phyloP scores from a whole-genome alignment of 495 filamentous ascomycete genomes.

The Chaetomium fimeti region DNA sequence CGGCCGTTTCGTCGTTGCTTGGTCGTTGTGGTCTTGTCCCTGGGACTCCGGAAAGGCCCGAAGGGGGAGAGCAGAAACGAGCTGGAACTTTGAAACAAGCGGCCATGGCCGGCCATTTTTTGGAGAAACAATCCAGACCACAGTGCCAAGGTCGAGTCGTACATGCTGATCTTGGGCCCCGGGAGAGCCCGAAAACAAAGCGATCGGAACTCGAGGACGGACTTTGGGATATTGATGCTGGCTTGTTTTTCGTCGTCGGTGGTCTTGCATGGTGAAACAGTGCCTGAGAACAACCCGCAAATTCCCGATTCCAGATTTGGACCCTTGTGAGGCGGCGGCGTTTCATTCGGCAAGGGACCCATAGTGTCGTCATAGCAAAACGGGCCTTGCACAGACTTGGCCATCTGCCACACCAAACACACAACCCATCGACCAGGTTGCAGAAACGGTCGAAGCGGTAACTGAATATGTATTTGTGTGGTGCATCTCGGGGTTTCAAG shows the following conservation, averaged over 20 bases:
- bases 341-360: not conserved
- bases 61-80: not conserved
- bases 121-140: not conserved
- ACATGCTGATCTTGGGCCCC: not conserved
- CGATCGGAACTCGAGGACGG: no score
- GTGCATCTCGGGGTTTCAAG: no score
- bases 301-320: not conserved
- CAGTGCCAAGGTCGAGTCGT: not conserved
- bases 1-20: not conserved
- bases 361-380: constrained; percentile 13
- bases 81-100: not conserved
- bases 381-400: not conserved
- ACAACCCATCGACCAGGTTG: no score
- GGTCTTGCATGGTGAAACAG: no score
- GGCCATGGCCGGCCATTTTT: not conserved
- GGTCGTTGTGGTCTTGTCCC: not conserved
- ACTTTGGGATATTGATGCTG: no score
- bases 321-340: not conserved
- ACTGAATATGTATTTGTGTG: no score
- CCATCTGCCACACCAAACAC: not conserved
- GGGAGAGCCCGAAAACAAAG: no score
- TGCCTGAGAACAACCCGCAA: not conserved
- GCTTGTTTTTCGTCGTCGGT: no score
- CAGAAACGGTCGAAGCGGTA: no score
- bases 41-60: constrained; percentile 4